Conservation (phyloP, 169 alveolate genomes). For the Plasmodium malariae region DNA sequence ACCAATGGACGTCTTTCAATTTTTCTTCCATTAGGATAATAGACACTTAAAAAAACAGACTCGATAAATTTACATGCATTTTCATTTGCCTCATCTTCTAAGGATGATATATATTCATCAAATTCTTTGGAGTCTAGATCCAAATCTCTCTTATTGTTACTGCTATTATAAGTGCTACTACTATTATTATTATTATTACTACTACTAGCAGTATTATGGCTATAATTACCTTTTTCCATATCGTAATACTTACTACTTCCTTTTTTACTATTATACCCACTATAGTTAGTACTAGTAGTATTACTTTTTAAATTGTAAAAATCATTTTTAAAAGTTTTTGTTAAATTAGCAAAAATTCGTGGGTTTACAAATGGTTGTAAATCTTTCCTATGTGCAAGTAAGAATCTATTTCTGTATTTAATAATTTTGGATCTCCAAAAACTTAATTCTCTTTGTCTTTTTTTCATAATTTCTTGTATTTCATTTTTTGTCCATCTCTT, state of each 20-base stretch:
- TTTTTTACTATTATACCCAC: background rate
- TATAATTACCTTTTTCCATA: conserved; percentile 9
- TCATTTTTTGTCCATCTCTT: conserved; percentile 91
- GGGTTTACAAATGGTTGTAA: conserved; percentile 88
- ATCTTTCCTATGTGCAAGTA: conserved; percentile 87
- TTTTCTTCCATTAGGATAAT: conserved; percentile 85
- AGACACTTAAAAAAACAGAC: conserved; percentile 82
- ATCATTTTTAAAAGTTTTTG: conserved; percentile 79
- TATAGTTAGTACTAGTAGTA: background rate
- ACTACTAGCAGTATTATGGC: background rate
- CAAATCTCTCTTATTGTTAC: conserved; percentile 39
- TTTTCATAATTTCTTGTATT: conserved; percentile 87
- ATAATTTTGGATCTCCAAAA: conserved; percentile 86
- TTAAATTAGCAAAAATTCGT: conserved; percentile 82
- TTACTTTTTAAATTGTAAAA: conserved; percentile 40
- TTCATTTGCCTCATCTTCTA: conserved; percentile 82
- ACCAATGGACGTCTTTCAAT: conserved; percentile 85
- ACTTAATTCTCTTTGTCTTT: conserved; percentile 86
- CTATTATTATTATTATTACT: background rate
- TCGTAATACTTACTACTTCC: background rate
- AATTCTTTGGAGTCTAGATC: conserved; percentile 72
- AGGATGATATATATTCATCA: conserved; percentile 79
- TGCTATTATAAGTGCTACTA: background rate
- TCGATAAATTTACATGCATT: conserved; percentile 85
- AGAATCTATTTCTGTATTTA: conserved; percentile 86